A percentile compares a stretch with the other conserved stretches of the same genome.
Conservation (phyloP, 164 flowering plant species). For the Piper betle region DNA sequence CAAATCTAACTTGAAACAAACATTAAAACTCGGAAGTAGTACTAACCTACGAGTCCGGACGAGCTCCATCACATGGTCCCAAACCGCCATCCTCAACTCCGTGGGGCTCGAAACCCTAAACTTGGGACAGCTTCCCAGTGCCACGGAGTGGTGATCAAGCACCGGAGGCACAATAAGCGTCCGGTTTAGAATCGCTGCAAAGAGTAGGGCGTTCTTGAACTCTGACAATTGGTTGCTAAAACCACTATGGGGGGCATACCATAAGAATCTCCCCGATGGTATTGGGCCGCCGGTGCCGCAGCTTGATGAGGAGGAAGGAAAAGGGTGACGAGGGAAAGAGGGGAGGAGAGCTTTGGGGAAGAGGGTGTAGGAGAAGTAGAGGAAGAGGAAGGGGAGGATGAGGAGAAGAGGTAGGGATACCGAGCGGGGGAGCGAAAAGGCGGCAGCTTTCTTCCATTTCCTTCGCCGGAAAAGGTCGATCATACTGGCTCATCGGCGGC, state of each 20-base stretch:
- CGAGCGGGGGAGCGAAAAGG: slow-evolving; percentile 1
- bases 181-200: slow-evolving; percentile 69
- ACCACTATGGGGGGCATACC: slow-evolving; percentile 92
- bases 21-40: background rate
- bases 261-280: slow-evolving; percentile 33
- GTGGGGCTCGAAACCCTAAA: slow-evolving; percentile 59
- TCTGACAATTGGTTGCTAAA: slow-evolving; percentile 93
- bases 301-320: slow-evolving; percentile 13
- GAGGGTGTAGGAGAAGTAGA: slow-evolving; percentile 14
- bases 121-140: slow-evolving; percentile 87
- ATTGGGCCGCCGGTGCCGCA: background rate
- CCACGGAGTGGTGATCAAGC: slow-evolving; percentile 88
- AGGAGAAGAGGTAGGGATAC: slow-evolving; percentile 8
- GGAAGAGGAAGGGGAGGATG: slow-evolving; percentile 17
- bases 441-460: slow-evolving; percentile 13
- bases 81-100: slow-evolving; percentile 51
- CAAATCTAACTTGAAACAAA: background rate
- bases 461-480: background rate
- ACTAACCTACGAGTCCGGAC: slow-evolving; percentile 40
- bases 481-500: too few species aligned
- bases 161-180: slow-evolving; percentile 83
- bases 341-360: slow-evolving; percentile 10
- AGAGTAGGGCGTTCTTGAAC: slow-evolving; percentile 61
- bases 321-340: slow-evolving; percentile 6
- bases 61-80: slow-evolving; percentile 59